Evolutionary conservation across 2,329 filamentous ascomycete species (phyloP).

Genomic region (Neopestalotiopsis rosae): DNA sequence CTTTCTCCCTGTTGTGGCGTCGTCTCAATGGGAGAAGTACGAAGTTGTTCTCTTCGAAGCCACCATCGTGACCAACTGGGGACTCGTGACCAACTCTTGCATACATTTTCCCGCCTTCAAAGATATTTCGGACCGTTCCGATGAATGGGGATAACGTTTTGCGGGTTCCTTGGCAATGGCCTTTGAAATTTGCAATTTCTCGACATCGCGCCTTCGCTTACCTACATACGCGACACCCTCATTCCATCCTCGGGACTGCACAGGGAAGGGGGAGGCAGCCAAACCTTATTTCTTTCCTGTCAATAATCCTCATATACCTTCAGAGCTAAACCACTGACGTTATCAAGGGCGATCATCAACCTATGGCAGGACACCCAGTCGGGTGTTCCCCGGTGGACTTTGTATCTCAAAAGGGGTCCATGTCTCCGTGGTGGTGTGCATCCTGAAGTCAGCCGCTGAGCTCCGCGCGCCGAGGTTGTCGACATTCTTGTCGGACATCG

Average conservation of each 20-base stretch:
- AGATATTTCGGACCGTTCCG: background rate
- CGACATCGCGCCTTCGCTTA: background rate
- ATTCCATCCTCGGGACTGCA: background rate
- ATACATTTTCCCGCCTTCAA: background rate
- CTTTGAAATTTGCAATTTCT: too few species aligned
- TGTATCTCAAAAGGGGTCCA: background rate
- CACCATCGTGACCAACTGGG: background rate
- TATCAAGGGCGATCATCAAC: background rate
- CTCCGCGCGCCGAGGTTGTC: background rate
- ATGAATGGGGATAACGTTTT: too few species aligned
- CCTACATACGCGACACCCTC: background rate
- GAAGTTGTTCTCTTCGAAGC: background rate
- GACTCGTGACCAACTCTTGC: background rate
- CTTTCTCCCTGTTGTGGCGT: background rate
- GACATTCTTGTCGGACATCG: background rate
- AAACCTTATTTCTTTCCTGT: background rate
- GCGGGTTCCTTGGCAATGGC: too few species aligned
- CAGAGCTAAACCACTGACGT: background rate
- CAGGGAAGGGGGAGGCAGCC: background rate
- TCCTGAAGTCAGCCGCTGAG: background rate
- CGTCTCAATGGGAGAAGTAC: background rate
- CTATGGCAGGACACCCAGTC: background rate
- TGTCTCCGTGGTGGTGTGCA: background rate
- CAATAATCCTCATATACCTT: background rate
- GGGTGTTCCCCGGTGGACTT: background rate